phyloP scores from a whole-genome alignment of 2,329 filamentous ascomycete genomes.

The Rhynchosporium secalis region DNA sequence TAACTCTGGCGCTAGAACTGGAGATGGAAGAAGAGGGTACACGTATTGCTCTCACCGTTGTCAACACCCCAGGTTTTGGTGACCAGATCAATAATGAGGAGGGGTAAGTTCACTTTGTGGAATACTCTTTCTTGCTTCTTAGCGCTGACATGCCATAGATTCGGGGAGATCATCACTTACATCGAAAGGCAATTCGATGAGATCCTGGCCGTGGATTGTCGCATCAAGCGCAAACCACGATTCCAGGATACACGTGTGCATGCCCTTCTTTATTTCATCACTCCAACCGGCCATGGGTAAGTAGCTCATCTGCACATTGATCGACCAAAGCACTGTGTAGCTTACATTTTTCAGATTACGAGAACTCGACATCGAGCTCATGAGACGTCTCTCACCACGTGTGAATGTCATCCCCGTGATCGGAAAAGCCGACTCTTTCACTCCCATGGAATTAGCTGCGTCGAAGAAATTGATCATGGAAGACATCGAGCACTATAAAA shows the following conservation, averaged over 20 bases:
- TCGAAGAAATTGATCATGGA: slow-evolving; percentile 99
- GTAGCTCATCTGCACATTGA: slow-evolving; percentile 35
- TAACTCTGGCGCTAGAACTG: background rate
- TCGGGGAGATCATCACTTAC: slow-evolving; percentile 95
- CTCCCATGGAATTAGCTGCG: slow-evolving; percentile 91
- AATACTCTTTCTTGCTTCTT: background rate
- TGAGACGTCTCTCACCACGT: slow-evolving; percentile 97
- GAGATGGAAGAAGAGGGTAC: slow-evolving; percentile 86
- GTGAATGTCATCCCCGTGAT: slow-evolving; percentile 99
- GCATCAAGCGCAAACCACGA: slow-evolving; percentile 99
- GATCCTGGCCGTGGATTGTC: slow-evolving; percentile 96
- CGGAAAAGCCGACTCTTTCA: slow-evolving; percentile 95
- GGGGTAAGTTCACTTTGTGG: slow-evolving; percentile 57
- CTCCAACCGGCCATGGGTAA: slow-evolving; percentile 91
- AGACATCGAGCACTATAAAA: slow-evolving; percentile 99
- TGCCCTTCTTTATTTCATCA: slow-evolving; percentile 98
- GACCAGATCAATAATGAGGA: slow-evolving; percentile 99
- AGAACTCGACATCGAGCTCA: slow-evolving; percentile 98
- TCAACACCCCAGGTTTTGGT: slow-evolving; percentile 97
- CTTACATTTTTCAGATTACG: slow-evolving; percentile 64
- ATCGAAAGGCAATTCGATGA: slow-evolving; percentile 99
- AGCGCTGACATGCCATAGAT: slow-evolving; percentile 55
- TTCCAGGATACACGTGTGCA: slow-evolving; percentile 99
- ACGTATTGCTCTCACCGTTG: slow-evolving; percentile 95
- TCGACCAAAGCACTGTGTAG: no score